phyloP scores from a whole-genome alignment of 2,329 filamentous ascomycete genomes.

The Penicillium psychrosexuale region DNA sequence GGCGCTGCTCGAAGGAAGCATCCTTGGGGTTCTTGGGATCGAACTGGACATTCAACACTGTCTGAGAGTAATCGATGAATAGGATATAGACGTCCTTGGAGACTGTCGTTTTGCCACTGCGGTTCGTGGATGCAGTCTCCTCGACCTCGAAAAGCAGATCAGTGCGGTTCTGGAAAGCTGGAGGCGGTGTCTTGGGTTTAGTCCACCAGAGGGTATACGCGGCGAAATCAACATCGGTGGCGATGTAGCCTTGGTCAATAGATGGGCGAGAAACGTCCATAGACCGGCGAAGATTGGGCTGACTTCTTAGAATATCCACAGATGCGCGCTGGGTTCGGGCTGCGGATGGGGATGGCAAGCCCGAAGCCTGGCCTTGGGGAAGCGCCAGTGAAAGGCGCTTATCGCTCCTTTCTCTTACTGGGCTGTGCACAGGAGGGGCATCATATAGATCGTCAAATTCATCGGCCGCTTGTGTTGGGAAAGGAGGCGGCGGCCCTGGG shows the following conservation, averaged over 20 bases:
- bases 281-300: constrained; percentile 57
- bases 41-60: constrained; percentile 75
- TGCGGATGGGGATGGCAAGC: constrained; percentile 46
- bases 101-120: constrained; percentile 67
- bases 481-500: constrained; percentile 27
- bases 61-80: constrained; percentile 95
- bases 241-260: constrained; percentile 78
- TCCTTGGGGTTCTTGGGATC: constrained; percentile 71
- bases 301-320: constrained; percentile 59
- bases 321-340: constrained; percentile 55
- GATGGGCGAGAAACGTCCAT: constrained; percentile 73
- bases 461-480: constrained; percentile 31
- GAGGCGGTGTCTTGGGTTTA: constrained; percentile 73
- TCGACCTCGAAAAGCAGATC: constrained; percentile 82
- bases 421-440: constrained; percentile 39
- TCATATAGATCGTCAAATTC: constrained; percentile 49
- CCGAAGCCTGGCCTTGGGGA: constrained; percentile 33
- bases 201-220: constrained; percentile 81
- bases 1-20: constrained; percentile 75
- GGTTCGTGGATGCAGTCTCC: constrained; percentile 67
- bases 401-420: constrained; percentile 31
- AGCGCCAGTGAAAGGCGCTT: constrained; percentile 48
- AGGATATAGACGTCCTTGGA: constrained; percentile 83
- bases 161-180: constrained; percentile 73
- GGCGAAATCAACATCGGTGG: constrained; percentile 78